These are phyloP conservation scores for Sarocladiaceae sp. DNA, from an alignment of 2,329 filamentous ascomycete genomes.

Conservation along the genomic window DNA sequence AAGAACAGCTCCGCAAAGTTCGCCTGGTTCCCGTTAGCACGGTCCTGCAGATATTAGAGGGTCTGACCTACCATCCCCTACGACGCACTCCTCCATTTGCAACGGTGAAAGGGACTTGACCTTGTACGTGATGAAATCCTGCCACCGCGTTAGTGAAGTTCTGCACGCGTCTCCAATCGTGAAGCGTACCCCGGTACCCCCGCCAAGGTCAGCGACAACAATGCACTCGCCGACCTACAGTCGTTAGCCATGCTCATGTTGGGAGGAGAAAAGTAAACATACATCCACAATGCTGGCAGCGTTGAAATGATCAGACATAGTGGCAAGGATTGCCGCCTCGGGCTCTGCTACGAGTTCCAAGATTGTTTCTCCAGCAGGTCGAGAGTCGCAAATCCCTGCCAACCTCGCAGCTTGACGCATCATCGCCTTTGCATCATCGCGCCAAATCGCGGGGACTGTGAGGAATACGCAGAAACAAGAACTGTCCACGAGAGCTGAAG, in stretches of 20 bases:
- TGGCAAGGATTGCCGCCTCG: conserved; percentile 37
- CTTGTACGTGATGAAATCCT: conserved; percentile 36
- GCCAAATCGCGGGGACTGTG: conserved; percentile 42
- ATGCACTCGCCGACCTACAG: conserved; percentile 12
- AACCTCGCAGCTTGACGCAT: conserved; percentile 29
- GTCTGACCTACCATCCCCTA: conserved; percentile 26
- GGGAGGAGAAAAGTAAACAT: not conserved
- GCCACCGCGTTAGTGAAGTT: not conserved
- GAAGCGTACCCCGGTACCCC: conserved; percentile 27
- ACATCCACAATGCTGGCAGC: conserved; percentile 9
- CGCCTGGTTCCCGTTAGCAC: not conserved
- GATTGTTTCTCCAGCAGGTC: conserved; percentile 21
- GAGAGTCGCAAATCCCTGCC: conserved; percentile 28
- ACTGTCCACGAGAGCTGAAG: not conserved
- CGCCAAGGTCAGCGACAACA: conserved; percentile 30
- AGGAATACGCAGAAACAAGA: conserved; percentile 29
- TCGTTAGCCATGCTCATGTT: not conserved
- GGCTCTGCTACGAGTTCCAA: conserved; percentile 35
- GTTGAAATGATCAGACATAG: conserved; percentile 20
- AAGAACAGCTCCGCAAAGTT: conserved; percentile 9
- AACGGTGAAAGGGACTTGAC: conserved; percentile 18
- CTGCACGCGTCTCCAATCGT: not conserved
- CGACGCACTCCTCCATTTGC: conserved; percentile 27
- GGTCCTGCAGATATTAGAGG: not conserved
- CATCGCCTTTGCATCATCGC: conserved; percentile 25